phyloP scores from a whole-genome alignment of 306 rosid genomes.

The Sphenostylis stenocarpa region DNA sequence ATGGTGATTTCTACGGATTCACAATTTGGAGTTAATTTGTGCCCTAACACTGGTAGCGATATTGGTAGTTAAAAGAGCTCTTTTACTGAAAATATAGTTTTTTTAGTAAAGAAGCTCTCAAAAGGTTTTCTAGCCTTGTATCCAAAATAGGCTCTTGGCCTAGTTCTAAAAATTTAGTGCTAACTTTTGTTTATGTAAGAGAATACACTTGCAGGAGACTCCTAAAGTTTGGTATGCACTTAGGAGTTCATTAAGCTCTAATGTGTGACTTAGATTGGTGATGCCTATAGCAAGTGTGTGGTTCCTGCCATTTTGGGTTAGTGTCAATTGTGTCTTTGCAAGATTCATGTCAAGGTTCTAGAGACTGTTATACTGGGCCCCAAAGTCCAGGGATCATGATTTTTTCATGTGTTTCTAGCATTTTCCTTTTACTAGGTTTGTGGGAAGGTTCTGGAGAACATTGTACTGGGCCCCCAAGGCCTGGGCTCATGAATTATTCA shows the following conservation, averaged over 20 bases:
- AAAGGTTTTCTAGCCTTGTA: too few relatives aligned
- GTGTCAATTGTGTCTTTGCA: neutral
- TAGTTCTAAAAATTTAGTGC: neutral
- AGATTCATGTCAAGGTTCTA: neutral
- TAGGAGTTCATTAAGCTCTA: neutral
- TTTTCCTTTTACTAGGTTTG: neutral
- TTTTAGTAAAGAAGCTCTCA: too few relatives aligned
- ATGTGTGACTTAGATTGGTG: neutral
- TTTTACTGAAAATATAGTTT: too few relatives aligned
- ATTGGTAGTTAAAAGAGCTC: neutral
- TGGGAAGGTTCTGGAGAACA: neutral
- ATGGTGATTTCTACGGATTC: neutral
- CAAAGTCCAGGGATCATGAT: neutral
- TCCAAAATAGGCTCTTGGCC: neutral
- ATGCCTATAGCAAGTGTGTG: neutral
- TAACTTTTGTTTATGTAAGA: neutral
- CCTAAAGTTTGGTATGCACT: neutral
- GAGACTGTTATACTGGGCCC: neutral
- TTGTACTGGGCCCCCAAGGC: neutral
- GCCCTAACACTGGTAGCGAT: neutral
- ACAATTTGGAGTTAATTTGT: neutral
- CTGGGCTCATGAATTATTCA: neutral
- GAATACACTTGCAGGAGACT: neutral
- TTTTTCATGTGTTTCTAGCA: neutral
- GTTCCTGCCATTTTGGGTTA: neutral